A percentile compares a stretch with the other conserved stretches of the same genome.
Conservation (phyloP, 1,284 basidiomycete species). For the Ceratobasidium sp. region DNA sequence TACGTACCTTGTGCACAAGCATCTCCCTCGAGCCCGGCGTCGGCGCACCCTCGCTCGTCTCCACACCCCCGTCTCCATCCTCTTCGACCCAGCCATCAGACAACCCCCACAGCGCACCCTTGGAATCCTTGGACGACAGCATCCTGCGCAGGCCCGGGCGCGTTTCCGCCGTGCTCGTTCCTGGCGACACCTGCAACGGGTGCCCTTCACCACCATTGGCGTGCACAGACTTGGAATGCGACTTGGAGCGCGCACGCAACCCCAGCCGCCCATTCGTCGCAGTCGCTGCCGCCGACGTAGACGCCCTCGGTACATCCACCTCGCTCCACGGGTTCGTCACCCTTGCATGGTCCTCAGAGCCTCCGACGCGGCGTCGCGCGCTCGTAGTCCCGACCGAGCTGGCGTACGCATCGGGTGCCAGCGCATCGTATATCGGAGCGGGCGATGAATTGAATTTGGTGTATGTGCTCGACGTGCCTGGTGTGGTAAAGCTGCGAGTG, state of each 20-base stretch:
- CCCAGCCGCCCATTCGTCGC: neutral
- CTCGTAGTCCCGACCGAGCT: constrained; percentile 14
- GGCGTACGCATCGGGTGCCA: constrained; percentile 36
- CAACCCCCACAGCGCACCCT: constrained; percentile 31
- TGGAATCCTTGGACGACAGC: constrained; percentile 31
- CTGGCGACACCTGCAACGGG: constrained; percentile 14
- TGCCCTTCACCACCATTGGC: neutral
- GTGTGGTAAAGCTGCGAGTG: constrained; percentile 3
- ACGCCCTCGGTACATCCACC: neutral
- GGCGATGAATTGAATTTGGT: constrained; percentile 38
- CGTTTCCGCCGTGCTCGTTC: constrained; percentile 11
- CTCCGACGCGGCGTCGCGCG: constrained; percentile 18
- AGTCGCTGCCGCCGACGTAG: constrained; percentile 4
- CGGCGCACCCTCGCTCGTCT: neutral
- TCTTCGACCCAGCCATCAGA: constrained; percentile 42
- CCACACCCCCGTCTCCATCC: neutral
- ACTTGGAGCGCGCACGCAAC: constrained; percentile 20
- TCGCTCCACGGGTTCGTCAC: constrained; percentile 20
- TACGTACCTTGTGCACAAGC: constrained; percentile 39
- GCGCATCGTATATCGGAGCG: constrained; percentile 31
- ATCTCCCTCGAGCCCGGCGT: constrained; percentile 26
- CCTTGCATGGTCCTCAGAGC: constrained; percentile 1
- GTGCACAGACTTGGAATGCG: constrained; percentile 26
- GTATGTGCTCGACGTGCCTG: constrained; percentile 20
- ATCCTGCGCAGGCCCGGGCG: constrained; percentile 26